Evolutionary conservation across 202 grass and related monocot genomes (phyloP), one percentile per base, ranked within the genome.

Genomic region (Panicum hallii): DNA sequence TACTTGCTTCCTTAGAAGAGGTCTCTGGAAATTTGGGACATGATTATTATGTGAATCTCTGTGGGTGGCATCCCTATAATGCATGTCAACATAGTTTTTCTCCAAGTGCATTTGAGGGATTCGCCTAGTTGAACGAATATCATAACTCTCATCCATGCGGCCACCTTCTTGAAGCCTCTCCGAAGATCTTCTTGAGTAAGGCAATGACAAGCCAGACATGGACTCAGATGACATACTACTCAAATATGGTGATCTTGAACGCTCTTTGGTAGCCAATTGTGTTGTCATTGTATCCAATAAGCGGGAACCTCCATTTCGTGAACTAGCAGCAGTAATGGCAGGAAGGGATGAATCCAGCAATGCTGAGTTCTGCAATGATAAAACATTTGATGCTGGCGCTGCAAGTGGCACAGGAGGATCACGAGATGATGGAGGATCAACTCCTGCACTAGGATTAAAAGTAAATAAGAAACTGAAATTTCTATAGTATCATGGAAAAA

Each of bases 21-120:
- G 97, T 78, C 93, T 94, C 82, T 99, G 97, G 86, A 99, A 99
- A 83, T 99, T 96, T 5, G 97, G 97, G 62, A 99, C 90, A 72
- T 91, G 87, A 61, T 46, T 92, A 82, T 83, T 91, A 55, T 96
- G 97, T 88, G 91, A 86, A 91, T 99, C 90, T 89, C 93, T 90
- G 84, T 94, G 85, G 41, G 61, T 53, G 63, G 77, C 63, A 88
- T 99, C 97, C 79, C 85, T 89, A 77, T 88, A 96, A 73, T 83
- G 64, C 80, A 91, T 89, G 83, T 99, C 96, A 81, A 85, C 79
- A 86, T 85, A 88, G 52, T 92, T 90, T 84, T 82, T 90, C 38
- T 95, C 93, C 32, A 84, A 69, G 46, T 97, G 89, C 70, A 88
- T 91, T 87, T 92, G 88, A 36, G 93, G 83, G 74, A 85, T 81